Base-by-base conservation (phyloP, 2,329 filamentous ascomycete genomes). In the Emergomyces pasteurianus region DNA sequence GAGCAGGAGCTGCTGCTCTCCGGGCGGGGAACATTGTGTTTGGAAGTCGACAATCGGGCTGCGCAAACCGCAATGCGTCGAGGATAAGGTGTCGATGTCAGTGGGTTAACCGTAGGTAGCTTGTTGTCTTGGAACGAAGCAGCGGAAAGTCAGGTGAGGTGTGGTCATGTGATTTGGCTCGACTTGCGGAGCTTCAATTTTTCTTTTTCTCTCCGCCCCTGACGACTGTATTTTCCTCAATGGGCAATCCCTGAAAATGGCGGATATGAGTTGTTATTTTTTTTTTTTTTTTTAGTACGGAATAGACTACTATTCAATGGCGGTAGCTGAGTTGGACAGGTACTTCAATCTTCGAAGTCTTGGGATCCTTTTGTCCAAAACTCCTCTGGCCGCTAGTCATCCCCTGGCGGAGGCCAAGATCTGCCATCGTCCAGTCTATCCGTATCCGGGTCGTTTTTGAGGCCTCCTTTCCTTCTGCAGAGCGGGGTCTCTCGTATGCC, bases 1-100 rank as follows among this genome's bases (percentile, higher is more conserved):
- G 71, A 66, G 68, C 66, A 60, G 72, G 71, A 64, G 69, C 70
- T 63, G 70, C 71, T 63, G 73, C 75, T 69, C 73, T 70, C 70
- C 74, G 72, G 66, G 74, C 71, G 66, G 72, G 67, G 67, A 75
- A 74, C 75, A 77, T 77, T 65, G 67, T 71, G 54, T 16, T 10
- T 46, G 55, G 55, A 10, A 46, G 40, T 31, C 40, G 55, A 57
- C 40, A 57, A 57, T 57, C 34, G 40, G 55, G 38, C 28, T 34
- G 23, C 38, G 55, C 26, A 23, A 57, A 46, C 55, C 55, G 38
- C 55, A 57, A 57, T 57, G 38, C 23, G 40, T 57, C 40, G 55
- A 46, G 42, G 16, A 38, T 26, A 21, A 26, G 12, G n/a, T 18
- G 34, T 38, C 40, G 55, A 57, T 46, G 12, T 26, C 23, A 12